Percentiles rank a stretch among this genome's conserved stretches.
Conservation (phyloP, 2,329 filamentous ascomycete genomes). For the Trichoderma pleuroti region DNA sequence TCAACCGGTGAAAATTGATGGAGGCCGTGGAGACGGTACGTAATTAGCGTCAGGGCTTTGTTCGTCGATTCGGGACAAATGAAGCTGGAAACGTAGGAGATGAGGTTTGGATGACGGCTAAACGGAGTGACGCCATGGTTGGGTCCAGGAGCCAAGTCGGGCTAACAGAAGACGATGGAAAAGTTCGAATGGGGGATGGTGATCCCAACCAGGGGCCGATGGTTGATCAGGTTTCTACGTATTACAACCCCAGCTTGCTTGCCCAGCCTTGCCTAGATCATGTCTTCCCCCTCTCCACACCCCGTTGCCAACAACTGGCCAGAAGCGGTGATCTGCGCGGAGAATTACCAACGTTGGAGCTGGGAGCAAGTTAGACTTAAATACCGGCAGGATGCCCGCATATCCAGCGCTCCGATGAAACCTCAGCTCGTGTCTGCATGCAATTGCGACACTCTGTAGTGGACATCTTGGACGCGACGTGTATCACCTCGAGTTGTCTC, state of each 20-base stretch:
- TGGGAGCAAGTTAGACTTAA: constrained; percentile 1
- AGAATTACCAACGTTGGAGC: background rate
- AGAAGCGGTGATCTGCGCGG: constrained; percentile 3
- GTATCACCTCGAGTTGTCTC: background rate
- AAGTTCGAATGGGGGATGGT: background rate
- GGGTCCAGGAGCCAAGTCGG: background rate
- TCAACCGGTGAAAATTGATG: background rate
- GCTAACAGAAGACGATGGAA: background rate
- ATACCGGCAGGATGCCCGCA: constrained; percentile 9
- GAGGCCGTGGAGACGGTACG: background rate
- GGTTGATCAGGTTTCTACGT: background rate
- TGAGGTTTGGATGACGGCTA: background rate
- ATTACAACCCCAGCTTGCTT: constrained; percentile 9
- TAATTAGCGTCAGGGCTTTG: constrained; percentile 6
- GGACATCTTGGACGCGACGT: background rate
- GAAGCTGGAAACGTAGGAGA: background rate
- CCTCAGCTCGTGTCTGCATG: constrained; percentile 9
- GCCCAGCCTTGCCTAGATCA: constrained; percentile 1
- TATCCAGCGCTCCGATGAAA: constrained; percentile 1
- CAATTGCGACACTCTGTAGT: background rate
- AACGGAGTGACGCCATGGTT: background rate
- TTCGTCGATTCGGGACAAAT: background rate
- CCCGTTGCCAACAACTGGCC: background rate
- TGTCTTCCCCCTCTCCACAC: background rate
- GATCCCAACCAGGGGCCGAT: background rate